Evolutionary conservation across 163 green algal species (phyloP).

Genomic region (Botryococcus braunii): DNA sequence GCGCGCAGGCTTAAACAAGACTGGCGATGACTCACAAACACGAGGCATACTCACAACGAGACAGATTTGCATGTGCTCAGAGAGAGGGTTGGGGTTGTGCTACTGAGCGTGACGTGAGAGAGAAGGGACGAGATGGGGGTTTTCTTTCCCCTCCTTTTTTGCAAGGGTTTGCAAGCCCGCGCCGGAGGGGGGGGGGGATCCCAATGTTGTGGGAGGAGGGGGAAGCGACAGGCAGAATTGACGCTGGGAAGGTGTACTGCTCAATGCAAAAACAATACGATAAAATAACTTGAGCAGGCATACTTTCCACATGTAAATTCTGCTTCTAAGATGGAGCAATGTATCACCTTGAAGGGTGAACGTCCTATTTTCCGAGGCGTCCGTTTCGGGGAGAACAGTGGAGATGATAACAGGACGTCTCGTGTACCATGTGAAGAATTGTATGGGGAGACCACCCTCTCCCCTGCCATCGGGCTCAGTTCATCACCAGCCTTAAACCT

Average conservation of each 20-base stretch:
- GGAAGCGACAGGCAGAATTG: no score
- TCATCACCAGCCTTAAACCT: constrained; percentile 62
- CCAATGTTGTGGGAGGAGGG: no score
- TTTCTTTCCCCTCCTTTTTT: background rate
- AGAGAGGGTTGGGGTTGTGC: no score
- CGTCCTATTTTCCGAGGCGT: constrained; percentile 78
- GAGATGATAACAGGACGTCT: constrained; percentile 28
- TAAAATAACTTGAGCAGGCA: background rate
- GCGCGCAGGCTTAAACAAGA: background rate
- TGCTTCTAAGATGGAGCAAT: constrained; percentile 36
- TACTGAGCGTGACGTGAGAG: no score
- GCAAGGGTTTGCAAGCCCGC: no score
- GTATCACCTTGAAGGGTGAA: constrained; percentile 90
- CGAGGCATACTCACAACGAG: background rate
- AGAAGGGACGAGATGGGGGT: background rate
- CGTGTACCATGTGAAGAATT: constrained; percentile 38
- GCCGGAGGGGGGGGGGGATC: no score
- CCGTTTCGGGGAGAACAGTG: constrained; percentile 27
- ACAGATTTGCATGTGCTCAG: no score
- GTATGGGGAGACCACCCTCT: constrained; percentile 38
- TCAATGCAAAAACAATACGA: background rate
- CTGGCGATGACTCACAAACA: background rate
- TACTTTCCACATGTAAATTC: constrained; percentile 48
- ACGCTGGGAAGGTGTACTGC: no score
- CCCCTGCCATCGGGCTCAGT: constrained; percentile 26